A percentile compares a stretch with the other conserved stretches of the same genome.
These are phyloP conservation scores for Trypanosoma melophagium DNA, from an alignment of 208 protist genomes.

Conservation along the genomic window DNA sequence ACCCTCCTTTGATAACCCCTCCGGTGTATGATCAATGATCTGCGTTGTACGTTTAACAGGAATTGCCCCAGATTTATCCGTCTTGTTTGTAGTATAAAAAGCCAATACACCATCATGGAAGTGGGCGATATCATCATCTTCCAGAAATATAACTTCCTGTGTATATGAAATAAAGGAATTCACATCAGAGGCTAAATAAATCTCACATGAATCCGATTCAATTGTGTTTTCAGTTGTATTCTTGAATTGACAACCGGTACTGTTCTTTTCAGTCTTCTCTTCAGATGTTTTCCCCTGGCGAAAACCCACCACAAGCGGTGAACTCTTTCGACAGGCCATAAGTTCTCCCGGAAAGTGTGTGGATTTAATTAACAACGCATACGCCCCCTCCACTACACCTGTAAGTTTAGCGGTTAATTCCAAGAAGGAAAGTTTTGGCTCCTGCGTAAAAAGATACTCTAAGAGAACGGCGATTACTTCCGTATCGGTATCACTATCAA, in stretches of 20 bases:
- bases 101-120: conserved; percentile 45
- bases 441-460: conserved; percentile 77
- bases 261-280: conserved; percentile 21
- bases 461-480: conserved; percentile 92
- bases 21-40: conserved; percentile 77
- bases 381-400: conserved; percentile 80
- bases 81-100: conserved; percentile 50
- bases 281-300: not conserved
- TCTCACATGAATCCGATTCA: conserved; percentile 37
- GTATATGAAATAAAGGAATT: conserved; percentile 94
- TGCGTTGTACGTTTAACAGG: conserved; percentile 51
- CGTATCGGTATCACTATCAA: conserved; percentile 93
- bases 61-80: not conserved
- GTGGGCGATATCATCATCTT: conserved; percentile 94
- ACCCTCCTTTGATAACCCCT: conserved; percentile 87
- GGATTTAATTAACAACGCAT: conserved; percentile 88
- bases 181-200: conserved; percentile 94
- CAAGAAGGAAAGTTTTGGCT: conserved; percentile 47
- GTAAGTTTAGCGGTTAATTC: conserved; percentile 56
- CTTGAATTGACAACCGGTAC: too few relatives aligned
- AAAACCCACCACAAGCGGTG: conserved; percentile 92
- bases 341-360: conserved; percentile 89
- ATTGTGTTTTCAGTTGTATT: conserved; percentile 22
- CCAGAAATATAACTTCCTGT: conserved; percentile 91
- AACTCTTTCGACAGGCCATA: conserved; percentile 86